phyloP scores from a whole-genome alignment of 164 flowering plant genomes.

The Stephania yunnanensis region DNA sequence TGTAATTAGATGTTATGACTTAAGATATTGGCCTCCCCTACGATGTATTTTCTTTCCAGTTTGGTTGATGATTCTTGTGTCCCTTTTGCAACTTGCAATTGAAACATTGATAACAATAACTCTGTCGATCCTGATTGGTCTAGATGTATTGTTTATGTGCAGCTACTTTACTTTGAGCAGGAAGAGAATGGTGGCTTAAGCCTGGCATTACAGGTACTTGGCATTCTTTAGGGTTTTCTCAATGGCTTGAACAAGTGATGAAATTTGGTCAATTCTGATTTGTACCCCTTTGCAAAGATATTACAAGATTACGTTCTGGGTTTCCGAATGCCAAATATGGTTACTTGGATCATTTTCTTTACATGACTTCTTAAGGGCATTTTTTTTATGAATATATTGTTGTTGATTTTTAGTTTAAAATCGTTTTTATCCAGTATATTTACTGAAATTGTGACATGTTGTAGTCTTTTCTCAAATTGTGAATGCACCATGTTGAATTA shows the following conservation, averaged over 20 bases:
- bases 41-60: background rate
- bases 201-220: conserved; percentile 80
- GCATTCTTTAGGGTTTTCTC: conserved; percentile 3
- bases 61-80: background rate
- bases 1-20: too few species aligned
- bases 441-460: too few species aligned
- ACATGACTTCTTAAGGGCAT: too few species aligned
- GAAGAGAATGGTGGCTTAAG: conserved; percentile 79
- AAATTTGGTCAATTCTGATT: background rate
- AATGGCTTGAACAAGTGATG: background rate
- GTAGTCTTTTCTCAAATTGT: too few species aligned
- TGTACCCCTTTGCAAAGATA: background rate
- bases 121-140: background rate
- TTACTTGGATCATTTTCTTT: too few species aligned
- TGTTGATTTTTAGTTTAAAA: too few species aligned
- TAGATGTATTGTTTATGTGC: conserved; percentile 24
- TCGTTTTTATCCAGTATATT: too few species aligned
- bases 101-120: background rate
- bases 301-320: too few species aligned
- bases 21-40: too few species aligned
- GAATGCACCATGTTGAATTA: too few species aligned
- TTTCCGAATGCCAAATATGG: too few species aligned
- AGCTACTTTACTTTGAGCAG: conserved; percentile 90
- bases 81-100: background rate
- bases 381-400: too few species aligned